These are phyloP conservation scores for Ceriops decandra DNA, from an alignment of 345 rosid genomes.

Conservation along the genomic window DNA sequence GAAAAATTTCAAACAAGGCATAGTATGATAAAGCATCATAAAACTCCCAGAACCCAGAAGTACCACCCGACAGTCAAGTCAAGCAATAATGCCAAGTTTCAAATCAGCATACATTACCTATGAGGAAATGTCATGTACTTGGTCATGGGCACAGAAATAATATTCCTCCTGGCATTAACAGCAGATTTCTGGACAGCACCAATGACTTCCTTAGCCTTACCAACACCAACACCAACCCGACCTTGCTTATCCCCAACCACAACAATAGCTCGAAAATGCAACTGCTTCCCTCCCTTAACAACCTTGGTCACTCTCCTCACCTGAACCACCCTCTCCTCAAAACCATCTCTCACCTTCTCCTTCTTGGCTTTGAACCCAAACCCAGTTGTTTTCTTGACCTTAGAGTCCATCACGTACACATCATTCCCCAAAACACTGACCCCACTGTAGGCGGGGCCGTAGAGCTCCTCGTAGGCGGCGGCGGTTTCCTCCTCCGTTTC, in stretches of 20 bases:
- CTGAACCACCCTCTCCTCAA: conserved; percentile 87
- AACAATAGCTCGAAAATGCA: conserved; percentile 75
- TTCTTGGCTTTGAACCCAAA: conserved; percentile 48
- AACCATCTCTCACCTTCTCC: conserved; percentile 65
- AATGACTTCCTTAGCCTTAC: conserved; percentile 78
- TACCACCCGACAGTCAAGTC: too few relatives aligned
- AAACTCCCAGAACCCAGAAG: too few relatives aligned
- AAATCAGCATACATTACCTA: conserved; percentile 37
- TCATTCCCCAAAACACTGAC: conserved; percentile 55
- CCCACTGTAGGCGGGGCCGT: conserved; percentile 80
- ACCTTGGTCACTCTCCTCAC: conserved; percentile 81
- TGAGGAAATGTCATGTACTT: conserved; percentile 87
- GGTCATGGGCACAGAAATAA: conserved; percentile 78
- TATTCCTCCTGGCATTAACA: conserved; percentile 67
- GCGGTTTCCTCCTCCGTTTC: conserved; percentile 74
- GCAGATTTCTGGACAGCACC: conserved; percentile 80
- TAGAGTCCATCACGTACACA: conserved; percentile 61
- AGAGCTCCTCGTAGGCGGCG: conserved; percentile 67
- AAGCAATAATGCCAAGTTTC: not conserved
- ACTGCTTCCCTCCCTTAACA: conserved; percentile 87
- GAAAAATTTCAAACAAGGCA: too few relatives aligned
- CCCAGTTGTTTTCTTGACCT: conserved; percentile 41
- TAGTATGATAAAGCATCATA: too few relatives aligned
- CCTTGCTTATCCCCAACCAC: conserved; percentile 87
- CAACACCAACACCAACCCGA: conserved; percentile 80